Evolutionary conservation across 495 filamentous ascomycete species (phyloP).

Genomic region (Aspergillus egyptiacus): DNA sequence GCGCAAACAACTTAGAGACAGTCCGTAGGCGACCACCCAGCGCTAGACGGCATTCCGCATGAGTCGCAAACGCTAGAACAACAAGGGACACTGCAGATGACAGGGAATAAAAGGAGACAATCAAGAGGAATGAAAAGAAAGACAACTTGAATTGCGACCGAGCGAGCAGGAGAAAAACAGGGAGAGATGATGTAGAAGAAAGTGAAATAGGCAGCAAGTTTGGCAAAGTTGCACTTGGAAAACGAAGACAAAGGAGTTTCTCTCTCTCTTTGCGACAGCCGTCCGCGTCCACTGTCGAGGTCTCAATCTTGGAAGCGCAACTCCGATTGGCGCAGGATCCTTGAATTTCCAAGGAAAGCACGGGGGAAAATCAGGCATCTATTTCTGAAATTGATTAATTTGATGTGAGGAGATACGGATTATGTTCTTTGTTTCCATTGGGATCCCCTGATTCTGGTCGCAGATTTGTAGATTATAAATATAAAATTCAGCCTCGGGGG

Average conservation of each 20-base stretch:
- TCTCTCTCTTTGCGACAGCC: neutral
- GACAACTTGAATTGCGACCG: neutral
- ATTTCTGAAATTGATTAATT: neutral
- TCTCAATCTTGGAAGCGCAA: neutral
- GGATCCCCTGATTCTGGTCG: too few relatives aligned
- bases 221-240: neutral
- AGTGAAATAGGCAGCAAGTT: neutral
- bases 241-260: neutral
- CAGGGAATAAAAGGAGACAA: neutral
- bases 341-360: neutral
- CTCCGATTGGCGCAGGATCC: neutral
- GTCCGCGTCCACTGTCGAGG: too few relatives aligned
- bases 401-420: too few relatives aligned
- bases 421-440: too few relatives aligned
- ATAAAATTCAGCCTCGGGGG: too few relatives aligned
- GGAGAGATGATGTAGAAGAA: neutral
- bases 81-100: neutral
- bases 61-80: neutral
- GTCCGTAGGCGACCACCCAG: conserved; percentile 2
- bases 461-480: too few relatives aligned
- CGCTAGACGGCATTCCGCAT: conserved; percentile 17
- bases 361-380: neutral
- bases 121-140: neutral
- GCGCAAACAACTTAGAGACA: conserved; percentile 3
- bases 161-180: neutral